Conservation (phyloP, 192 early-diverging fungal genomes). For the Pilobolus umbonatus region DNA sequence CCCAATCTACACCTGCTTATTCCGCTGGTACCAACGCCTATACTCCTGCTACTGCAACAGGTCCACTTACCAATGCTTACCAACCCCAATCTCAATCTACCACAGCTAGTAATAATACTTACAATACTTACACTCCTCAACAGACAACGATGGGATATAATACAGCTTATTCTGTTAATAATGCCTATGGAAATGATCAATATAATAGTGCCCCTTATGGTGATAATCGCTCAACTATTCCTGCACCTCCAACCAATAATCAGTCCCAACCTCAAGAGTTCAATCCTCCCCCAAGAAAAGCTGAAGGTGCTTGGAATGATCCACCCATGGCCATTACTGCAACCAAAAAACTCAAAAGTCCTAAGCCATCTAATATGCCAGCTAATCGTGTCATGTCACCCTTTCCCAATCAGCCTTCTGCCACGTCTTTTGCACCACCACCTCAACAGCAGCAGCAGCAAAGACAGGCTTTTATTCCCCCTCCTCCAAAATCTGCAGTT, state of each 20-base stretch:
- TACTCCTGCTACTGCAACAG: not conserved
- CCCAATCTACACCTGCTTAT: constrained; percentile 1
- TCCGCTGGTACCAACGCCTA: too few relatives aligned
- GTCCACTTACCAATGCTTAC: constrained; percentile 3
- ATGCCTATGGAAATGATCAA: not conserved
- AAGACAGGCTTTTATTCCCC: not conserved
- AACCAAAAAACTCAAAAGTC: constrained; percentile 20
- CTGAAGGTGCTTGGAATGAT: constrained; percentile 54
- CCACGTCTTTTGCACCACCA: constrained; percentile 12
- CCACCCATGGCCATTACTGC: constrained; percentile 36
- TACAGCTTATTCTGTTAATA: not conserved
- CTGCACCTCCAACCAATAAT: constrained; percentile 16
- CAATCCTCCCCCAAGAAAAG: constrained; percentile 36
- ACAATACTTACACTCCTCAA: constrained; percentile 1
- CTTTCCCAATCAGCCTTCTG: constrained; percentile 31
- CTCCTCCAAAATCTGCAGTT: not conserved
- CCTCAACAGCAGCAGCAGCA: constrained; percentile 13
- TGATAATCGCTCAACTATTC: constrained; percentile 4
- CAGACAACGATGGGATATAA: not conserved
- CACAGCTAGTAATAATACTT: not conserved
- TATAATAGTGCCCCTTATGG: not conserved
- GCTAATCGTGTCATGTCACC: constrained; percentile 34
- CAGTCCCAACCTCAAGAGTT: constrained; percentile 27
- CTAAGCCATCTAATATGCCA: not conserved
- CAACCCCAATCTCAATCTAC: constrained; percentile 11